A percentile compares a stretch with the other conserved stretches of the same genome.
Conservation (phyloP, 192 early-diverging fungal species). For the Entrophospora sp. region DNA sequence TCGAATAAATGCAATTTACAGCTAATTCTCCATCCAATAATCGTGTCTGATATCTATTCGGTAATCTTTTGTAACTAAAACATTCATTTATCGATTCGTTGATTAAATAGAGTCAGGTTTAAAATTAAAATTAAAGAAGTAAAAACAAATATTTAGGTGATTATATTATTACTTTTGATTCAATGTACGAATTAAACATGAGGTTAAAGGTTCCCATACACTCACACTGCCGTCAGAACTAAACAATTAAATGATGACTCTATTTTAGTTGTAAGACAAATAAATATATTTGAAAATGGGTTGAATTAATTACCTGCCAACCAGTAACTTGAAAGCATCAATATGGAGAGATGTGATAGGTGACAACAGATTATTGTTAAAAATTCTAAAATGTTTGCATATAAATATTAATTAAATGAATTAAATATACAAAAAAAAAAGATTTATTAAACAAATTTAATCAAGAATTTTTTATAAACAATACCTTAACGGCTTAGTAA, state of each 20-base stretch:
- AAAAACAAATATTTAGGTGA: not conserved
- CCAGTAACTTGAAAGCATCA: constrained; percentile 31
- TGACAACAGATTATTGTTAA: constrained; percentile 19
- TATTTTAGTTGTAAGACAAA: not conserved
- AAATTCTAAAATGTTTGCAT: constrained; percentile 1
- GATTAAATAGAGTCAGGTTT: no score
- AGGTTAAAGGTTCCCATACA: not conserved
- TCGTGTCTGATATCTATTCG: no score
- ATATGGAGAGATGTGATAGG: constrained; percentile 24
- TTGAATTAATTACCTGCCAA: constrained; percentile 19
- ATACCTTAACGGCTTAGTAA: no score
- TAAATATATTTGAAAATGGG: not conserved
- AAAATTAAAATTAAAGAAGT: not conserved
- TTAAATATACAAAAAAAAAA: no score
- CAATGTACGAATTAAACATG: not conserved
- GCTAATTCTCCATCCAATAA: not conserved
- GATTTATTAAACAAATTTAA: no score
- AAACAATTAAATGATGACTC: not conserved
- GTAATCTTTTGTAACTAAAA: no score
- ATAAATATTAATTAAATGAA: no score
- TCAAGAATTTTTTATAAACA: no score
- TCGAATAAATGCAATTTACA: not conserved
- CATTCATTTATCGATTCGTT: no score
- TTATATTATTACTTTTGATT: not conserved
- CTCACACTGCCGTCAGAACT: not conserved